Conservation (phyloP, 2,329 filamentous ascomycete genomes). For the Paracoccidioides lutzii region DNA sequence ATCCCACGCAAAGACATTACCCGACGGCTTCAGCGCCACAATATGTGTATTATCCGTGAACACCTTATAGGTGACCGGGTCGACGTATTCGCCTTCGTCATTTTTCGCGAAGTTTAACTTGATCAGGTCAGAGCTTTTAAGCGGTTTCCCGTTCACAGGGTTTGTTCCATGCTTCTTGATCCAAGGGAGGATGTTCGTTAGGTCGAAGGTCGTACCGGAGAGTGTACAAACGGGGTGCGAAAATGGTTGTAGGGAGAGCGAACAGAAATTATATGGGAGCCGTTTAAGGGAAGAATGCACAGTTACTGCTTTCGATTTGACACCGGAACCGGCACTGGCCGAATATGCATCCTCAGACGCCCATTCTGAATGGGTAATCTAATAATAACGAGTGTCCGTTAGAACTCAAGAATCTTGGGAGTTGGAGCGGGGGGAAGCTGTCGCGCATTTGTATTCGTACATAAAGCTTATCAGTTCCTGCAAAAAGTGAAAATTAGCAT, state of each 20-base stretch:
- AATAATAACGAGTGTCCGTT: slow-evolving; percentile 4
- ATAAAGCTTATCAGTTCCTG: slow-evolving; percentile 40
- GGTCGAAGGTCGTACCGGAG: slow-evolving; percentile 81
- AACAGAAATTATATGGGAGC: slow-evolving; percentile 96
- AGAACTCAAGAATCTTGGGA: slow-evolving; percentile 3
- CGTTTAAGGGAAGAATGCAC: slow-evolving; percentile 62
- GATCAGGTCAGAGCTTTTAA: slow-evolving; percentile 73
- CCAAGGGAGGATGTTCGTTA: slow-evolving; percentile 90
- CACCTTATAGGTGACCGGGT: slow-evolving; percentile 94
- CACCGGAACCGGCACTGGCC: slow-evolving; percentile 60
- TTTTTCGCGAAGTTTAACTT: slow-evolving; percentile 88
- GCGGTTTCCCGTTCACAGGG: slow-evolving; percentile 66
- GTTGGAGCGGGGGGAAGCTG: neutral
- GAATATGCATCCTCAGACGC: slow-evolving; percentile 79
- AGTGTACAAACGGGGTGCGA: slow-evolving; percentile 83
- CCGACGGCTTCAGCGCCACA: slow-evolving; percentile 70
- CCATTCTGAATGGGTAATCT: slow-evolving; percentile 98
- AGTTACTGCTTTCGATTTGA: slow-evolving; percentile 40
- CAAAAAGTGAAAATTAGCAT: neutral
- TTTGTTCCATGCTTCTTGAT: slow-evolving; percentile 88
- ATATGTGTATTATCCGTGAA: slow-evolving; percentile 98
- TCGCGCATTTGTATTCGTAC: slow-evolving; percentile 20
- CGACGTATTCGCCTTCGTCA: slow-evolving; percentile 78
- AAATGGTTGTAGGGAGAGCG: slow-evolving; percentile 89
- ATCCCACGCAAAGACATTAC: slow-evolving; percentile 94